phyloP scores from a whole-genome alignment of 2,329 filamentous ascomycete species.

The Macroventuria anomochaeta region DNA sequence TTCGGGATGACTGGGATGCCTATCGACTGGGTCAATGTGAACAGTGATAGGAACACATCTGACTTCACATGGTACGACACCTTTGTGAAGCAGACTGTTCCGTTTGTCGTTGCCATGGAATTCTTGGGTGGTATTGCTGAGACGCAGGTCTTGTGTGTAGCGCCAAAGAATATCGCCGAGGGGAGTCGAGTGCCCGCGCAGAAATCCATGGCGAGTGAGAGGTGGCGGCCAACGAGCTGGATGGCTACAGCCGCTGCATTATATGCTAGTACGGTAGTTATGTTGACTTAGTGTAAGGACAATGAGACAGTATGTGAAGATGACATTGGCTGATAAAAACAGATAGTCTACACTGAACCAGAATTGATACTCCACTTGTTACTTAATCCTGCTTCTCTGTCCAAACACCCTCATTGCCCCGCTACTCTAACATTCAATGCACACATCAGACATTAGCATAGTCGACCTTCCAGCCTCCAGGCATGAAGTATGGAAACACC shows the following conservation, averaged over 20 bases:
- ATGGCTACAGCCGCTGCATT: neutral
- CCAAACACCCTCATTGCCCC: too few relatives aligned
- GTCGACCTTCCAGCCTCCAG: slow-evolving; percentile 51
- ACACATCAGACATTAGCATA: neutral
- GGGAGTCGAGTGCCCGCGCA: neutral
- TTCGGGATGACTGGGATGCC: neutral
- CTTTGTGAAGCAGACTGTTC: slow-evolving; percentile 4
- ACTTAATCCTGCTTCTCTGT: neutral
- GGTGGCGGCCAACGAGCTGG: neutral
- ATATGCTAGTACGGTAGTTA: neutral
- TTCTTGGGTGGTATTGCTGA: slow-evolving; percentile 3
- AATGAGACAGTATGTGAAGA: too few relatives aligned
- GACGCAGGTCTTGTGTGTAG: slow-evolving; percentile 10
- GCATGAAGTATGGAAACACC: slow-evolving; percentile 50
- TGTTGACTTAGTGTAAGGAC: neutral
- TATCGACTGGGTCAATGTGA: neutral
- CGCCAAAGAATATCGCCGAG: neutral
- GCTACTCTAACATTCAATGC: neutral
- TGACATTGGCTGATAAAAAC: neutral
- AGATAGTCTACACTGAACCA: neutral
- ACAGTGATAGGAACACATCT: neutral
- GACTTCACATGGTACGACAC: slow-evolving; percentile 8
- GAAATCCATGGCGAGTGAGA: neutral
- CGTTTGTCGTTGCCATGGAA: slow-evolving; percentile 1
- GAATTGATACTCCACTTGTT: neutral